Base-by-base conservation (phyloP, 345 rosid genomes). In the Adansonia digitata region DNA sequence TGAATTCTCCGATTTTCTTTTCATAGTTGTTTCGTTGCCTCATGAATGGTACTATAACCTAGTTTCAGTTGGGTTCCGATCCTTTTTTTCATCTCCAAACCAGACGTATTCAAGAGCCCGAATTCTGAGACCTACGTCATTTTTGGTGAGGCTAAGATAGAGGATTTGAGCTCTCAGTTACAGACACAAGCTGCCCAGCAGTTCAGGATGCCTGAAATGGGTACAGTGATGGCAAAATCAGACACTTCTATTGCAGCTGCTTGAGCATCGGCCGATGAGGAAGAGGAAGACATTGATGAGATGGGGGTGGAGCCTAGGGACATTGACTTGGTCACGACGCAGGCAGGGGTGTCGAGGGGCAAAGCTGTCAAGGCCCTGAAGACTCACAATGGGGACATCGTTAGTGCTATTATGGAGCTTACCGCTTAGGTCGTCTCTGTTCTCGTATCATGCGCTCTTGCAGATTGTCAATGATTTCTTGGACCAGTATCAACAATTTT, bases 81-180 rank as follows among this genome's bases (percentile, higher is more conserved):
- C 45, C 82, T 88, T 61, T 92, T 88, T 84, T 90, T 92, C 82
- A 89, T 90, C 77, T 89, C 97, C 7, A 90, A 92, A 71, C 95
- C 94, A 0, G 92, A 92, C 82, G 91, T 92, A 42, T 92, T 92
- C 83, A 92, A 92, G 82, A 89, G 96, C 81, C 92, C 94, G 2
- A 85, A 90, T 80, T 90, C 96, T 1, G 96, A 92, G 80, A 92
- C 95, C 4, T 92, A 90, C 69, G 81, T 92, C 73, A 88, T 90
- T 78, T 90, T 92, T 31, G 95, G 92, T 14, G 97, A 92, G 87
- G 97, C 95, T 42, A 92, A 92, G 91, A 88, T 92, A 43, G 97
- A 92, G 82, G 94, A 92, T 76, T 79, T 90, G 87, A 90, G 97
- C 85, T 89, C 97, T 37, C 96, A 92, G 87, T 85, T 92, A 79